phyloP scores from a whole-genome alignment of 495 filamentous ascomycete species.

The Penicillium chermesinum region DNA sequence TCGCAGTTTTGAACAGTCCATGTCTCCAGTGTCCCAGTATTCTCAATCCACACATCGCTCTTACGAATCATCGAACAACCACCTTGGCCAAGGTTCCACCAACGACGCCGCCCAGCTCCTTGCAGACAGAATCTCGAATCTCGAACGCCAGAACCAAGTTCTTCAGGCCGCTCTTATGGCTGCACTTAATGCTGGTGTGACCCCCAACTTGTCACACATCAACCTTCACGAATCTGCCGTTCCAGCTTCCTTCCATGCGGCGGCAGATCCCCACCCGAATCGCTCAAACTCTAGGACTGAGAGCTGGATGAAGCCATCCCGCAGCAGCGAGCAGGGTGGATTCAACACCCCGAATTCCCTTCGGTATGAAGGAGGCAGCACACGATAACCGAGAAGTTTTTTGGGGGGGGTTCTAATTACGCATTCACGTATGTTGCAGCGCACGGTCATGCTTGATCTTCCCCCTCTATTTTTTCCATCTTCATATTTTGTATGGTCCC shows the following conservation, averaged over 20 bases:
- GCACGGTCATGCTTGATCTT: not conserved
- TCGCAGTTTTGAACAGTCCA: slow-evolving; percentile 17
- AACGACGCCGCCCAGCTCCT: slow-evolving; percentile 16
- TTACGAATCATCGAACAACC: slow-evolving; percentile 19
- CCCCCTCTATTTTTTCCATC: not conserved
- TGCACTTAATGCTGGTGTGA: slow-evolving; percentile 32
- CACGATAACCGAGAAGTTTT: slow-evolving; percentile 17
- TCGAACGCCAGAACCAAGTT: slow-evolving; percentile 43
- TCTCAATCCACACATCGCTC: slow-evolving; percentile 21
- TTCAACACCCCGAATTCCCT: slow-evolving; percentile 14
- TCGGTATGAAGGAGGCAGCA: slow-evolving; percentile 19
- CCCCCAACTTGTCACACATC: slow-evolving; percentile 18
- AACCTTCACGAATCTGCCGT: slow-evolving; percentile 22
- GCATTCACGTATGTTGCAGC: not conserved
- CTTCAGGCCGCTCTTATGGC: slow-evolving; percentile 43
- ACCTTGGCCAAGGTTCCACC: slow-evolving; percentile 6
- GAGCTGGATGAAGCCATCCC: slow-evolving; percentile 33
- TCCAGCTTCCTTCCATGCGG: slow-evolving; percentile 10
- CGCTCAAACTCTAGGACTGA: slow-evolving; percentile 23
- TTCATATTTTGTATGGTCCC: no score
- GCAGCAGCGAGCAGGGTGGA: slow-evolving; percentile 24
- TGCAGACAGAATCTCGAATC: slow-evolving; percentile 36
- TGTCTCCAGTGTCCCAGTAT: slow-evolving; percentile 22
- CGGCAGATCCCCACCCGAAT: slow-evolving; percentile 9
- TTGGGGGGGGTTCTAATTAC: not conserved